Evolutionary conservation across 768 basidiomycete genomes (phyloP).

Genomic region (Boletus edulis): DNA sequence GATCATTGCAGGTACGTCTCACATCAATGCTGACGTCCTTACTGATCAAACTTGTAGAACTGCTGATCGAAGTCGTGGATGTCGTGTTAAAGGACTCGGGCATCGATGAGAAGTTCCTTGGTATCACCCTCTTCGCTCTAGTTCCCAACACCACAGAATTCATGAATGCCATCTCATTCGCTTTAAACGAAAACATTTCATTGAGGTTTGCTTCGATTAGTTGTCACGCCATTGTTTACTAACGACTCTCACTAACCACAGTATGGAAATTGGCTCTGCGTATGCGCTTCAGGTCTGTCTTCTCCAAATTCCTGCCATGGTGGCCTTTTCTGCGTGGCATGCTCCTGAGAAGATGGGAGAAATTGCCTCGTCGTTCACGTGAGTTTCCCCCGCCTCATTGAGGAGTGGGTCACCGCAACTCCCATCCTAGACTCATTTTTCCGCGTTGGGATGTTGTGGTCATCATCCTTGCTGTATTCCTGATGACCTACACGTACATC

Average conservation of each 20-base stretch:
- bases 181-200: slow-evolving; percentile 94
- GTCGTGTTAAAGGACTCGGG: slow-evolving; percentile 87
- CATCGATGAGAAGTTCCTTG: slow-evolving; percentile 97
- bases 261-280: slow-evolving; percentile 99
- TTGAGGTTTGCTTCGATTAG: slow-evolving; percentile 60
- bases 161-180: slow-evolving; percentile 99
- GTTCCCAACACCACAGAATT: slow-evolving; percentile 99
- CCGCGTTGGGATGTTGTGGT: slow-evolving; percentile 97
- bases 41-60: slow-evolving; percentile 49
- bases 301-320: slow-evolving; percentile 97
- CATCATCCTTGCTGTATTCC: slow-evolving; percentile 93
- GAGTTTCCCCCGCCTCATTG: slow-evolving; percentile 32
- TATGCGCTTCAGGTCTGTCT: slow-evolving; percentile 98
- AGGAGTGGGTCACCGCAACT: slow-evolving; percentile 1
- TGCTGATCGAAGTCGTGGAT: slow-evolving; percentile 94
- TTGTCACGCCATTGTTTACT: background rate
- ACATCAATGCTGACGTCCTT: background rate
- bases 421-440: slow-evolving; percentile 76
- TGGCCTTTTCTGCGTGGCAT: slow-evolving; percentile 97
- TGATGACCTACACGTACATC: slow-evolving; percentile 98
- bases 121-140: slow-evolving; percentile 93
- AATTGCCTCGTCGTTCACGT: slow-evolving; percentile 92
- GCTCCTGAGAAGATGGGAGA: slow-evolving; percentile 83
- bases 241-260: slow-evolving; percentile 30
- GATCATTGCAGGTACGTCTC: slow-evolving; percentile 81